A percentile compares a stretch with the other conserved stretches of the same genome.
These are phyloP conservation scores for Fusarium sp. DNA, from an alignment of 2,329 filamentous ascomycete genomes.

Conservation along the genomic window DNA sequence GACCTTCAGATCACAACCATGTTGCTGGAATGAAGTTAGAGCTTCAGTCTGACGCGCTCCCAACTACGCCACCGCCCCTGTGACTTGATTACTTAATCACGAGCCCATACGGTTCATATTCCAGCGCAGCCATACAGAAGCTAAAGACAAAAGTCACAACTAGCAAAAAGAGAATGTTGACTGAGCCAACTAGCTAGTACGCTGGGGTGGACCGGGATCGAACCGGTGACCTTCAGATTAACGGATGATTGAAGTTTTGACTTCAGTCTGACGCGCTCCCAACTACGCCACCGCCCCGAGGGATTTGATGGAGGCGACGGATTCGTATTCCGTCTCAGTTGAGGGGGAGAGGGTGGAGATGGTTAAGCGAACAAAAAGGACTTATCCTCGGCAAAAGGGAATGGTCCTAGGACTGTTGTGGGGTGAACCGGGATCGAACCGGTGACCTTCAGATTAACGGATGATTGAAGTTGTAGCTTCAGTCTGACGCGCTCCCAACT, in stretches of 20 bases:
- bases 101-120: neutral
- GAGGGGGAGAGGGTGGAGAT: neutral
- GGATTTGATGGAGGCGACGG: neutral
- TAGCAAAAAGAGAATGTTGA: neutral
- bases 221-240: constrained; percentile 6
- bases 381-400: neutral
- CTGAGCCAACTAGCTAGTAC: neutral
- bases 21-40: neutral
- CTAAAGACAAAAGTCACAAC: neutral
- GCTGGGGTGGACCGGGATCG: neutral
- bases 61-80: constrained; percentile 1
- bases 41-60: constrained; percentile 2
- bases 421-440: constrained; percentile 1
- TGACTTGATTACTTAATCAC: neutral
- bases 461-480: constrained; percentile 1
- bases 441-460: constrained; percentile 4
- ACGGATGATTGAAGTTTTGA: neutral
- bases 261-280: constrained; percentile 2
- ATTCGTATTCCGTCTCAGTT: neutral
- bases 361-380: neutral
- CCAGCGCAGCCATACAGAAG: neutral
- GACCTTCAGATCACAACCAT: neutral
- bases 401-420: neutral
- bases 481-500: constrained; percentile 6
- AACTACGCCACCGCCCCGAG: constrained; percentile 3